Conservation (phyloP, 2,329 filamentous ascomycete species). For the Alternaria arborescens region DNA sequence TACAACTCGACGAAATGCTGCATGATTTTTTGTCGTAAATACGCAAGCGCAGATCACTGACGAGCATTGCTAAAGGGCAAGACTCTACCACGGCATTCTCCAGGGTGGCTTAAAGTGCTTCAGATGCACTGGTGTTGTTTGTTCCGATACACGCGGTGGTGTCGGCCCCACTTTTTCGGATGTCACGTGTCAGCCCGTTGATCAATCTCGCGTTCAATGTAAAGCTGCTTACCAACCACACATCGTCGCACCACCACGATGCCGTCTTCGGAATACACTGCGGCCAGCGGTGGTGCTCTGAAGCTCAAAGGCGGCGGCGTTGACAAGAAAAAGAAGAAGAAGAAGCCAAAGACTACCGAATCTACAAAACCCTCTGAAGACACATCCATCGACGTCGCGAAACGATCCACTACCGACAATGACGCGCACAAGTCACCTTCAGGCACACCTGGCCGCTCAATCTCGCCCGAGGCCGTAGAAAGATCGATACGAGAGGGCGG, state of each 20-base stretch:
- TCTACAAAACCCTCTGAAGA: constrained; percentile 18
- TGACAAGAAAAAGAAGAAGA: constrained; percentile 71
- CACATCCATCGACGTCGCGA: constrained; percentile 29
- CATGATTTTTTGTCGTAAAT: background rate
- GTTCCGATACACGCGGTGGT: background rate
- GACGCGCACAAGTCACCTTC: constrained; percentile 30
- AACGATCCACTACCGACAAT: constrained; percentile 17
- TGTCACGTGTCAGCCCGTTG: constrained; percentile 10
- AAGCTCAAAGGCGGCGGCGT: constrained; percentile 80
- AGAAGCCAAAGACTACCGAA: constrained; percentile 47
- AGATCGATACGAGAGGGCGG: constrained; percentile 37
- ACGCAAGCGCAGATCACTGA: background rate
- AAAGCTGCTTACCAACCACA: constrained; percentile 6
- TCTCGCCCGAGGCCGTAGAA: constrained; percentile 47
- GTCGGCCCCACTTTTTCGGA: background rate
- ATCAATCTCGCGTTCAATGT: constrained; percentile 9
- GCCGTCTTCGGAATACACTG: constrained; percentile 78
- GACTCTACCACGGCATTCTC: background rate
- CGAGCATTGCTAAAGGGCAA: background rate
- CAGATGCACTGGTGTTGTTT: background rate
- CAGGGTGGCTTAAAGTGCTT: background rate
- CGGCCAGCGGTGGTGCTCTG: constrained; percentile 75
- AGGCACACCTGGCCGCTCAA: constrained; percentile 37
- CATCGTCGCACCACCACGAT: constrained; percentile 54
- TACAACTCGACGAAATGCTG: background rate